Conservation (phyloP, 2,329 filamentous ascomycete species). For the Aspergillus ochraceus region DNA sequence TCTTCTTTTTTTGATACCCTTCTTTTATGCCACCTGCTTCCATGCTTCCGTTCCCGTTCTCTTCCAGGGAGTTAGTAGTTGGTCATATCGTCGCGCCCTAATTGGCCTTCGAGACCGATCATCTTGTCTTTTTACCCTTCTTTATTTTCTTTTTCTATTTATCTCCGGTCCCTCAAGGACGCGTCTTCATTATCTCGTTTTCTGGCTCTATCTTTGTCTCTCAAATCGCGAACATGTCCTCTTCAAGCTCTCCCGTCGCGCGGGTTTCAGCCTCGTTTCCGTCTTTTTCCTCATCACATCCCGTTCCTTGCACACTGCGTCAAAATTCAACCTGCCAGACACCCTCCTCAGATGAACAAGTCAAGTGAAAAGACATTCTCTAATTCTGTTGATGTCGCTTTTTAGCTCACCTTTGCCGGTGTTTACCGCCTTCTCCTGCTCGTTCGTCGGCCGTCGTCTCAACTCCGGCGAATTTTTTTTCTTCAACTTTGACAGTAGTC, state of each 20-base stretch:
- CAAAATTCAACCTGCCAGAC: slow-evolving; percentile 21
- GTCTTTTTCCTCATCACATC: slow-evolving; percentile 22
- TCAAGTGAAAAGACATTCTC: slow-evolving; percentile 24
- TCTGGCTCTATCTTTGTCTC: slow-evolving; percentile 15
- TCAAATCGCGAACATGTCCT: not conserved
- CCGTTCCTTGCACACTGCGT: slow-evolving; percentile 24
- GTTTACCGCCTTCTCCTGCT: slow-evolving; percentile 2
- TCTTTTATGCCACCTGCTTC: slow-evolving; percentile 1
- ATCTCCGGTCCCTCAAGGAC: slow-evolving; percentile 18
- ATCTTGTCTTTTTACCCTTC: slow-evolving; percentile 8
- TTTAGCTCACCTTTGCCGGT: slow-evolving; percentile 33
- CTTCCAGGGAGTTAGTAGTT: slow-evolving; percentile 13
- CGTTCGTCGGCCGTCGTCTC: not conserved
- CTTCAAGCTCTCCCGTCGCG: slow-evolving; percentile 12
- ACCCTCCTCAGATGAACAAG: slow-evolving; percentile 18
- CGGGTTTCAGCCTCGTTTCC: slow-evolving; percentile 20
- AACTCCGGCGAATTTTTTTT: not conserved
- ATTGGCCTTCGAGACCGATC: slow-evolving; percentile 15
- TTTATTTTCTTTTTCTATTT: slow-evolving; percentile 11
- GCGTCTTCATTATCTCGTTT: slow-evolving; percentile 19
- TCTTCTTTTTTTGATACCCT: not conserved
- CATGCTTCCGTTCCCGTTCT: slow-evolving; percentile 15
- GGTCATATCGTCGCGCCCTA: slow-evolving; percentile 21
- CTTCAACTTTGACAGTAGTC: not conserved
- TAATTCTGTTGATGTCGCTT: slow-evolving; percentile 39